Conservation (phyloP, 495 filamentous ascomycete genomes). For the Thermochaetoides thermophila region DNA sequence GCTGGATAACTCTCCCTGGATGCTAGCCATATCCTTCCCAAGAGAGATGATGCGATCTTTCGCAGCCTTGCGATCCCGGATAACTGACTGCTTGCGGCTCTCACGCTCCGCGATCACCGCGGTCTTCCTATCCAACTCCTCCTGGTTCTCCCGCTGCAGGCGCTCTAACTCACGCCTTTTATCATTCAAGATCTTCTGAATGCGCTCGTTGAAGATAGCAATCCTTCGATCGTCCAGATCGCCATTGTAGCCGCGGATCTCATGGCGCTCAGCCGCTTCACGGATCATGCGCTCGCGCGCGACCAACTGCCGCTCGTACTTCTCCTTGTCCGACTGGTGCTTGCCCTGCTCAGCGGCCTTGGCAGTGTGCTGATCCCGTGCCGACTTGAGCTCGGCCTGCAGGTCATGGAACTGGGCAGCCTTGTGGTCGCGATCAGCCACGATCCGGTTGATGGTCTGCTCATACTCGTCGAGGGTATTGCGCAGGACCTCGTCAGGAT, state of each 20-base stretch:
- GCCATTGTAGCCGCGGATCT: conserved; percentile 69
- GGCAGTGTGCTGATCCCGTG: conserved; percentile 40
- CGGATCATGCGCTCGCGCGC: conserved; percentile 57
- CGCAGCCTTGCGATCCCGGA: conserved; percentile 53
- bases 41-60: conserved; percentile 52
- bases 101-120: conserved; percentile 51
- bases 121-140: conserved; percentile 53
- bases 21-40: conserved; percentile 45
- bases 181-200: conserved; percentile 59
- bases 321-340: conserved; percentile 70
- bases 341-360: conserved; percentile 78
- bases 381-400: conserved; percentile 42
- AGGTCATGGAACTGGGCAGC: conserved; percentile 49
- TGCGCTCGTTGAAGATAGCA: conserved; percentile 58
- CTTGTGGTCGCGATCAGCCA: conserved; percentile 45
- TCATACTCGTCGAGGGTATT: conserved; percentile 71
- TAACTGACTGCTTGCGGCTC: conserved; percentile 48
- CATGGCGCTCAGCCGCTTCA: conserved; percentile 63
- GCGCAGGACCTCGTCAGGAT: conserved; percentile 65
- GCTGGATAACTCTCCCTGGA: conserved; percentile 49
- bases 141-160: conserved; percentile 53
- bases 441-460: conserved; percentile 48
- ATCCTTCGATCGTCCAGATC: conserved; percentile 62
- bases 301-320: conserved; percentile 64
- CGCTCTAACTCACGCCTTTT: conserved; percentile 63